Conservation (phyloP, 73 alveolate genomes). For the Symbiodinium natans region DNA sequence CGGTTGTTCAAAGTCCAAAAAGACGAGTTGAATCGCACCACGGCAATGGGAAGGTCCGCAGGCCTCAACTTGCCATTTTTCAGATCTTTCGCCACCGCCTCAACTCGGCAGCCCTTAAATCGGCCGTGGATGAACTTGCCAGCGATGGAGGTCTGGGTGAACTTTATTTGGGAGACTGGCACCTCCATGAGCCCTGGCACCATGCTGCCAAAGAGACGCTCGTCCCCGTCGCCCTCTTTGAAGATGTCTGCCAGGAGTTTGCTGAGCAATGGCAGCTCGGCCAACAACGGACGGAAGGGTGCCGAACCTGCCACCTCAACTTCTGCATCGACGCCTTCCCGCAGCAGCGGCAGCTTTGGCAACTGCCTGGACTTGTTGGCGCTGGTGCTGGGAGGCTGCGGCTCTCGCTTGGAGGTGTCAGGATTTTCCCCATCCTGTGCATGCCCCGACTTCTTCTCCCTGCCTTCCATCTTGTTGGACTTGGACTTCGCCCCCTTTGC, state of each 20-base stretch:
- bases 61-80: constrained; percentile 22
- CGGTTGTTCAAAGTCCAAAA: constrained; percentile 71
- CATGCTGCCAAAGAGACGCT: background rate
- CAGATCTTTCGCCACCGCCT: constrained; percentile 38
- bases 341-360: background rate
- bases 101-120: constrained; percentile 2
- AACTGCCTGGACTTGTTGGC: background rate
- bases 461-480: background rate
- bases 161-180: constrained; percentile 11
- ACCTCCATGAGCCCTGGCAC: background rate
- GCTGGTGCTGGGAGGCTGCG: background rate
- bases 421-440: background rate
- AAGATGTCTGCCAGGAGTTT: constrained; percentile 26
- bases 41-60: constrained; percentile 26
- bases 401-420: background rate
- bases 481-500: background rate
- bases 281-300: background rate
- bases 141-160: constrained; percentile 48
- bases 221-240: constrained; percentile 7
- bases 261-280: constrained; percentile 34
- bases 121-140: constrained; percentile 5
- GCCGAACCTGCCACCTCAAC: background rate
- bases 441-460: background rate
- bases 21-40: constrained; percentile 36
- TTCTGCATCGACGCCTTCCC: background rate